Evolutionary conservation across 2,329 filamentous ascomycete species (phyloP).

Genomic region (Ceratocystis eucalypticola): DNA sequence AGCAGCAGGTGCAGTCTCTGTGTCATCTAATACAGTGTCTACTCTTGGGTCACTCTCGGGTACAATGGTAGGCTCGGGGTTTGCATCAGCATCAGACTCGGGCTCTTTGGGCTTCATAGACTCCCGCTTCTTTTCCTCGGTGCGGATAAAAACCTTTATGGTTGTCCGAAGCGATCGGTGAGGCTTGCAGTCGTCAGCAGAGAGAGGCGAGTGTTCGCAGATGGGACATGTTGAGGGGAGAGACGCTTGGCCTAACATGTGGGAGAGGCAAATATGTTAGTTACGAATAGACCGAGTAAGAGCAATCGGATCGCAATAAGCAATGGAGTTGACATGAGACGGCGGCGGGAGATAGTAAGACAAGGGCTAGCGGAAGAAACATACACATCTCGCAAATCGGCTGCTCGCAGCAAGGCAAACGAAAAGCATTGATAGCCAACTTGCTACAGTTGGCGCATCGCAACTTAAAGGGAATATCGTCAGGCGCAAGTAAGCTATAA

Average conservation of each 20-base stretch:
- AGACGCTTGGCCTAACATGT: conserved; percentile 53
- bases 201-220: conserved; percentile 82
- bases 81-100: conserved; percentile 11
- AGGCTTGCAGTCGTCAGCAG: conserved; percentile 70
- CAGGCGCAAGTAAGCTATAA: conserved; percentile 57
- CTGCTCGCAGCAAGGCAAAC: conserved; percentile 88
- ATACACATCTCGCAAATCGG: conserved; percentile 82
- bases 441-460: conserved; percentile 89
- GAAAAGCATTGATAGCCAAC: conserved; percentile 78
- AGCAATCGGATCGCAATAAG: no score
- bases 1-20: conserved; percentile 4
- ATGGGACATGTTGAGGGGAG: conserved; percentile 74
- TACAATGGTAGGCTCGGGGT: conserved; percentile 20
- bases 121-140: conserved; percentile 78
- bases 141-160: conserved; percentile 79
- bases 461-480: conserved; percentile 90
- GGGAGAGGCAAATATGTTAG: conserved; percentile 6
- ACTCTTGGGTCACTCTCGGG: conserved; percentile 18
- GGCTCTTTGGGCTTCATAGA: conserved; percentile 41
- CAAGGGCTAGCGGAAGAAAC: conserved; percentile 25
- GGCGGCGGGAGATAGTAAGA: not conserved
- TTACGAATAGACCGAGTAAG: not conserved
- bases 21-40: conserved; percentile 8
- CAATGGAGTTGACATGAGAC: not conserved
- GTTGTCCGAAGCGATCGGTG: conserved; percentile 89